phyloP scores from a whole-genome alignment of 345 rosid species.

The Psidium guajava region DNA sequence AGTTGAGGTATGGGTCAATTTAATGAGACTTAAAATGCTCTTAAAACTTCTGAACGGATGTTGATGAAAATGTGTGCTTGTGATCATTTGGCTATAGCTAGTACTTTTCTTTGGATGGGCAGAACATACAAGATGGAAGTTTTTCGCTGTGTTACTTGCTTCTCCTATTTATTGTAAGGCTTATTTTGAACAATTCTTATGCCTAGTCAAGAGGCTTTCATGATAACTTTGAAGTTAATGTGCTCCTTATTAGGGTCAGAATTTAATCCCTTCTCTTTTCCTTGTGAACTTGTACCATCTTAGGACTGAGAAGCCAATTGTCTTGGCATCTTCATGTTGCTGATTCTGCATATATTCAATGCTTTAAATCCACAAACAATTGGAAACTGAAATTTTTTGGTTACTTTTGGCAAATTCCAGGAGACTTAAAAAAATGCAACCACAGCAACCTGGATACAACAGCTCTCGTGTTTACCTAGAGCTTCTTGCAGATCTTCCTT shows the following conservation, averaged over 20 bases:
- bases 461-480: constrained; percentile 95
- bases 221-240: neutral
- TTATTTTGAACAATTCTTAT: neutral
- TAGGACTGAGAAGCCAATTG: neutral
- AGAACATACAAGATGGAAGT: neutral
- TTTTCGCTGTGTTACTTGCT: neutral
- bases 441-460: constrained; percentile 98
- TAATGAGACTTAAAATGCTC: neutral
- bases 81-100: neutral
- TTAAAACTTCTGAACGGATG: neutral
- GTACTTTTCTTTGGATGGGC: neutral
- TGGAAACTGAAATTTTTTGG: neutral
- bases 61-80: neutral
- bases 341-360: neutral
- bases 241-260: neutral
- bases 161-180: neutral
- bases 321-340: neutral
- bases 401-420: constrained; percentile 26
- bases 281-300: neutral
- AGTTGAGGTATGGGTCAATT: constrained; percentile 52
- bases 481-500: constrained; percentile 95
- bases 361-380: neutral
- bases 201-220: neutral
- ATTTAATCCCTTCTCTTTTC: neutral
- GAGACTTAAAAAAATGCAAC: constrained; percentile 98